phyloP scores from a whole-genome alignment of 2,329 filamentous ascomycete genomes.

The Fusarium globosum region DNA sequence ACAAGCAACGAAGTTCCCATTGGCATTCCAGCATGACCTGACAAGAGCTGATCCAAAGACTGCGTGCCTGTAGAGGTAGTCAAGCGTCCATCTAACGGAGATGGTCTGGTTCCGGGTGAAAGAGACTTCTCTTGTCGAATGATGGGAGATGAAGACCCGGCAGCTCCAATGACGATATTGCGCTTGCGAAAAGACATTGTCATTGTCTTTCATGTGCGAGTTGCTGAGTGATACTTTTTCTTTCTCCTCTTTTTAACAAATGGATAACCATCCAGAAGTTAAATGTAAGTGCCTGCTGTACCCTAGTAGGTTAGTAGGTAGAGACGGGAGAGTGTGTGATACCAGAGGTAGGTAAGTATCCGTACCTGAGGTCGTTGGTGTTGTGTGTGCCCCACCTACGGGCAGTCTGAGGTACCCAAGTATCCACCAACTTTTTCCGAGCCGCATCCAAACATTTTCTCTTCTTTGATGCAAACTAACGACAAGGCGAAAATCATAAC shows the following conservation, averaged over 20 bases:
- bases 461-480: constrained; percentile 17
- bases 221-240: neutral
- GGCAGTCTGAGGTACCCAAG: neutral
- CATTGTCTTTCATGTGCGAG: neutral
- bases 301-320: neutral
- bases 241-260: neutral
- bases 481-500: constrained; percentile 9
- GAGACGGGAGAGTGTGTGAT: neutral
- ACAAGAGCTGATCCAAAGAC: constrained; percentile 85
- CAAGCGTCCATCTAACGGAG: constrained; percentile 85
- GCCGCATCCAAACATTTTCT: constrained; percentile 41
- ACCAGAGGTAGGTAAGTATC: neutral
- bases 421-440: constrained; percentile 39
- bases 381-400: constrained; percentile 39
- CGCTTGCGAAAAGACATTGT: constrained; percentile 69
- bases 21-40: constrained; percentile 85
- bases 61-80: constrained; percentile 92
- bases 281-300: neutral
- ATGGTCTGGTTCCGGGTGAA: constrained; percentile 75
- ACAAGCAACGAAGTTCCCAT: constrained; percentile 84
- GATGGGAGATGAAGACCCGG: constrained; percentile 35
- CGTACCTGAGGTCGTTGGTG: too few relatives aligned
- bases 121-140: constrained; percentile 52
- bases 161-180: constrained; percentile 61
- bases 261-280: neutral